phyloP scores from a whole-genome alignment of 148 eudicot species.

The Cornus suecica region DNA sequence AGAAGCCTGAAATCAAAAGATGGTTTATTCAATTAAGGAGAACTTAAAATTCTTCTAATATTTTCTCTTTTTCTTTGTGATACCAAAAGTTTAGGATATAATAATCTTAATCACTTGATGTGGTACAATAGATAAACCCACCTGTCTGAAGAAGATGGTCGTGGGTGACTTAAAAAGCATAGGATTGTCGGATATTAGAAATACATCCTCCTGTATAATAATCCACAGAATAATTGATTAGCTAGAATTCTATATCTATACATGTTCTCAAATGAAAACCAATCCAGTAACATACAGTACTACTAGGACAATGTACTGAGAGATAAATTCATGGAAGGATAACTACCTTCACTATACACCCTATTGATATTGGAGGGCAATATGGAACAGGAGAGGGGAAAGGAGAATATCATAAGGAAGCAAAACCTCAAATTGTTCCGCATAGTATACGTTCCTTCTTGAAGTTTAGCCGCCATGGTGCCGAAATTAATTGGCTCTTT shows the following conservation, averaged over 20 bases:
- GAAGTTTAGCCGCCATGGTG: constrained; percentile 37
- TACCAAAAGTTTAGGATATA: background rate
- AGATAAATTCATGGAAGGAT: background rate
- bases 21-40: background rate
- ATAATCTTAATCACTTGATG: background rate
- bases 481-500: constrained; percentile 40
- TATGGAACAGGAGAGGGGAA: background rate
- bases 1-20: constrained; percentile 18
- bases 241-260: too few species aligned
- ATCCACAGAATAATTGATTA: background rate
- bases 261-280: background rate
- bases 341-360: background rate
- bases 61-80: background rate
- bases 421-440: constrained; percentile 34
- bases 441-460: constrained; percentile 18
- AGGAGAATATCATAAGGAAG: background rate
- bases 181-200: constrained; percentile 15
- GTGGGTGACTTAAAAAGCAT: constrained; percentile 18
- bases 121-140: background rate
- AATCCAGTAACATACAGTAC: too few species aligned
- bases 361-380: background rate
- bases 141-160: constrained; percentile 21
- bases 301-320: background rate
- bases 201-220: constrained; percentile 17
- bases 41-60: background rate